Evolutionary conservation across 1,284 basidiomycete genomes (phyloP).

Genomic region (Leccinum subrobustum): DNA sequence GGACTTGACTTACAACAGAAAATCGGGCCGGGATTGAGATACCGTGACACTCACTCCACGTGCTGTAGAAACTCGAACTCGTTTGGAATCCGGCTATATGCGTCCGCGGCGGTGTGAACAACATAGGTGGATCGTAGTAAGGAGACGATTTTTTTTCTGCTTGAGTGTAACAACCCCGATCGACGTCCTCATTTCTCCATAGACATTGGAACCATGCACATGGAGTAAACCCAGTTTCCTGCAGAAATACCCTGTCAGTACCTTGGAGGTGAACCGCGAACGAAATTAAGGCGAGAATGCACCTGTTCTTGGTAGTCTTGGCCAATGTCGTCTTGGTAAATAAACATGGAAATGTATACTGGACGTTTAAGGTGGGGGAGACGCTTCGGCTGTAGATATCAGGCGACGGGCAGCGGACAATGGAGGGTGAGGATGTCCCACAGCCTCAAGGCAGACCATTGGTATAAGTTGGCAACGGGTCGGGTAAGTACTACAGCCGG

Average conservation of each 20-base stretch:
- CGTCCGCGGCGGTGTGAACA: neutral
- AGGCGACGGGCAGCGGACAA: too few species aligned
- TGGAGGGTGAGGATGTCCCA: too few species aligned
- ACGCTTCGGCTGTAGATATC: too few species aligned
- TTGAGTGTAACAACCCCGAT: neutral
- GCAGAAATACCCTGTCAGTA: neutral
- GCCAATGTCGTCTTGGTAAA: neutral
- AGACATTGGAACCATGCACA: neutral
- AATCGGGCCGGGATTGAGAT: neutral
- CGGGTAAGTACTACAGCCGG: too few species aligned
- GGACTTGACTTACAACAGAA: slow-evolving; percentile 5
- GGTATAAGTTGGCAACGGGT: too few species aligned
- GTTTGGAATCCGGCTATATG: neutral
- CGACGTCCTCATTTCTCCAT: neutral
- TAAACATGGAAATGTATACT: neutral
- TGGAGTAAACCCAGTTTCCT: neutral
- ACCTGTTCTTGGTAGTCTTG: slow-evolving; percentile 1
- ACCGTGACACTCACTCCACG: neutral
- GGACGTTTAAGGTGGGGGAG: too few species aligned
- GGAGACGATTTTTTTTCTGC: neutral
- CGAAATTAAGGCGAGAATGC: neutral
- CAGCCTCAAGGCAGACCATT: too few species aligned
- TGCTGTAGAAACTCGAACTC: neutral
- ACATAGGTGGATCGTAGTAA: neutral
- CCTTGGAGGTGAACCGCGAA: neutral